Evolutionary conservation across 306 rosid genomes (phyloP), one percentile per base, ranked within the genome.

Genomic region (Cicer chorassanicum): DNA sequence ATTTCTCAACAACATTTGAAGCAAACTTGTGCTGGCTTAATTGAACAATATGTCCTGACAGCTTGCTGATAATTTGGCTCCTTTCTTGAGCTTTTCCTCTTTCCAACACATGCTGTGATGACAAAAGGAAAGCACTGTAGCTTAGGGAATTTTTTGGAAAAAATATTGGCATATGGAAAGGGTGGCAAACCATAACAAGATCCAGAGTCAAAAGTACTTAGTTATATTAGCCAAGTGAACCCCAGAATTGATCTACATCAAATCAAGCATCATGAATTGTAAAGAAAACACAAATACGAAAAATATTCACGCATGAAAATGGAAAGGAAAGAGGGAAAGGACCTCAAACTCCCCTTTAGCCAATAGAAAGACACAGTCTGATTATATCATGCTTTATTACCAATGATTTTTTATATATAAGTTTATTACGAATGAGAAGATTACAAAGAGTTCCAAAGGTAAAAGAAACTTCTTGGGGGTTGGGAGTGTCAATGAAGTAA

Each of bases 1-100:
- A 91, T 81, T 93, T 91, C 80, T 93, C 98, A 55, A 93, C 78
- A 56, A 93, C 98, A 83, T 93, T 91, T 21, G 98, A 93, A 57
- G 97, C 98, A 60, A 84, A 92, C 73, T 92, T 73, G 78, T 90
- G 96, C 82, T 88, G 92, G 77, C 96, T 86, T 60, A 90, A 78
- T 54, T 81, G 86, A 49, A 88, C 87, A 44, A 90, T 63, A 83
- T 86, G 86, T 69, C 96, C 90, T 1, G 87, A 81, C 59, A 90
- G 75, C 83, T 90, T 88, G 83, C 83, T 43, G 42, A 90, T 88
- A 74, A 90, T 90, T 88, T 85, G 88, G 76, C 88, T 78, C 84
- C 92, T 88, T 83, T 90, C 92, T 9, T 74, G 85, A 81, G 87
- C 75, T 56, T 77, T 87, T 41, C 92, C 96, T 76, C 90, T 88